Conservation (phyloP, 1,139 yeast genomes). For the Saccharomyces hybrid region DNA sequence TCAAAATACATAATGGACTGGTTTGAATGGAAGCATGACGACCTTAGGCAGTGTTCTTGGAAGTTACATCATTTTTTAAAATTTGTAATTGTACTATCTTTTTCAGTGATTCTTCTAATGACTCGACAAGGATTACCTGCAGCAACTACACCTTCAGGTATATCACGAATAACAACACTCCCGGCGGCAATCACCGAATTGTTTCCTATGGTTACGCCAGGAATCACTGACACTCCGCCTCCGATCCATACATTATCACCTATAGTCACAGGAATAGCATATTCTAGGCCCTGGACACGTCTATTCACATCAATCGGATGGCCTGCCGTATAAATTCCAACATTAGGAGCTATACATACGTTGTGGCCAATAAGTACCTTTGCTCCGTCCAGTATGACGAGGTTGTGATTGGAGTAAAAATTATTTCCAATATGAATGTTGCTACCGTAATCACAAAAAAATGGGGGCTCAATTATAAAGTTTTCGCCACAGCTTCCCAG, state of each 20-base stretch:
- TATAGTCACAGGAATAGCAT: constrained; percentile 48
- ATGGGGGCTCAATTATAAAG: constrained; percentile 40
- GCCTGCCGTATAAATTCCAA: constrained; percentile 51
- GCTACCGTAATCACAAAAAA: constrained; percentile 52
- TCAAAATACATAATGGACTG: not conserved
- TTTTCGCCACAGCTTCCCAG: not conserved
- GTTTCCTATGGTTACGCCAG: constrained; percentile 62
- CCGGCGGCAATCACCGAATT: constrained; percentile 64
- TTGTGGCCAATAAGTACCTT: constrained; percentile 54
- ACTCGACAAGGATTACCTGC: not conserved
- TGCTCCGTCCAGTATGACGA: constrained; percentile 53
- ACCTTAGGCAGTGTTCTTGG: not conserved
- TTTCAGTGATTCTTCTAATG: not conserved
- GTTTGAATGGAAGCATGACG: not conserved
- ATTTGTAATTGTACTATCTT: not conserved
- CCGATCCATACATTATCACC: constrained; percentile 67
- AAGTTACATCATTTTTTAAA: not conserved
- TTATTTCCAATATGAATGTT: constrained; percentile 44
- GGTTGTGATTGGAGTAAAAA: constrained; percentile 51
- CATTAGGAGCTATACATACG: constrained; percentile 59
- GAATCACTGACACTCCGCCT: constrained; percentile 45
- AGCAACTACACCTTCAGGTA: not conserved
- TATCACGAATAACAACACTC: constrained; percentile 27
- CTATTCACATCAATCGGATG: constrained; percentile 51
- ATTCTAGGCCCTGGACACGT: constrained; percentile 42